Percentiles rank a stretch among this genome's conserved stretches.
These are phyloP conservation scores for Mucor plumbeus DNA, from an alignment of 371 early-diverging fungal genomes.

Conservation along the genomic window DNA sequence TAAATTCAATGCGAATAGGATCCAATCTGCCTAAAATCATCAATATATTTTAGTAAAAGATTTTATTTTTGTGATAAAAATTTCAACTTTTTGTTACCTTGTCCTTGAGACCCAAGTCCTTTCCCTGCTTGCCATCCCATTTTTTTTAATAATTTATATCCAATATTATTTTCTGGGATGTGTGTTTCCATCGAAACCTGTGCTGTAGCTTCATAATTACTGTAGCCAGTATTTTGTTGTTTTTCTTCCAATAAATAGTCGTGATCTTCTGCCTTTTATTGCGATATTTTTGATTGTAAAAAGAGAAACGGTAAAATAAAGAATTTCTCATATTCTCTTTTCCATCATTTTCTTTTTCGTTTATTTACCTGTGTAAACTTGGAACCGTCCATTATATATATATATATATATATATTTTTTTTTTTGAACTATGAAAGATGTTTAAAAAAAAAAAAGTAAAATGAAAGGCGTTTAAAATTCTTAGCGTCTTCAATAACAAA, in stretches of 20 bases:
- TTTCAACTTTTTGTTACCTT: conserved; percentile 37
- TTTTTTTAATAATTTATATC: conserved; percentile 63
- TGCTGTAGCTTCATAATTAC: conserved; percentile 22
- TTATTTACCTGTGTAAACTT: conserved; percentile 9
- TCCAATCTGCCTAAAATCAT: conserved; percentile 60
- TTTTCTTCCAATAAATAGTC: background rate
- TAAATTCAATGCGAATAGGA: conserved; percentile 66
- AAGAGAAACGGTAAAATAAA: background rate
- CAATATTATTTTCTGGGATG: conserved; percentile 63
- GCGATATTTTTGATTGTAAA: background rate
- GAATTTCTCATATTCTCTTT: background rate
- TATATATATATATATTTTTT: too few species aligned
- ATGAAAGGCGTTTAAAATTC: background rate
- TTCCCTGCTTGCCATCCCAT: conserved; percentile 74
- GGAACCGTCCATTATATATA: background rate
- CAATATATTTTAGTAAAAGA: too few species aligned
- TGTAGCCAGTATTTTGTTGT: background rate
- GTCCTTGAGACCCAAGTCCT: conserved; percentile 59
- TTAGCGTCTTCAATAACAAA: too few species aligned
- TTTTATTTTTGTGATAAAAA: too few species aligned
- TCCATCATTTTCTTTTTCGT: background rate
- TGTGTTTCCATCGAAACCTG: conserved; percentile 60
- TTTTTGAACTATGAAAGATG: background rate
- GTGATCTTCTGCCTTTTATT: background rate
- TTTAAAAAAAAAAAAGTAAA: background rate